Evolutionary conservation across 2,329 filamentous ascomycete species (phyloP).

Genomic region (Dactylella cylindrospora): DNA sequence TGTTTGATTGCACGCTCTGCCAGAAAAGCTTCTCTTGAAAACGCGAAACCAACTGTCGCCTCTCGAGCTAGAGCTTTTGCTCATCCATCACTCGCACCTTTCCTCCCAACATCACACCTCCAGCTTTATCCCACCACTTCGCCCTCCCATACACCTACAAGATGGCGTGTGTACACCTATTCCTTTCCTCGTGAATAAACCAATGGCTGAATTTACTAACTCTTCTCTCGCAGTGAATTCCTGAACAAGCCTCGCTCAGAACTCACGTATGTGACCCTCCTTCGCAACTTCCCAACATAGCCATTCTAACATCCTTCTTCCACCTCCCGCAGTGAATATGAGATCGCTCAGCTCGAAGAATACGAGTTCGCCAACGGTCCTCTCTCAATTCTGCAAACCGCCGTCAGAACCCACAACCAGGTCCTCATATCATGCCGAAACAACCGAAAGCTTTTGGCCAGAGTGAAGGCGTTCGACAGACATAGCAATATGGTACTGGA

Average conservation of each 20-base stretch:
- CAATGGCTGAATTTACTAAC: constrained; percentile 7
- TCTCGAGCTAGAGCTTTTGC: too few species aligned
- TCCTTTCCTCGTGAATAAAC: neutral
- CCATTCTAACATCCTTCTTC: constrained; percentile 44
- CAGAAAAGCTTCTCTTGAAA: constrained; percentile 41
- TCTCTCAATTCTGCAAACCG: constrained; percentile 92
- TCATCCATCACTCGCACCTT: constrained; percentile 5
- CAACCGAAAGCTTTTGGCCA: constrained; percentile 95
- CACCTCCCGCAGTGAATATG: constrained; percentile 70
- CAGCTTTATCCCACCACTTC: neutral
- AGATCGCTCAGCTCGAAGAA: constrained; percentile 72
- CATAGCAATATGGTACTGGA: constrained; percentile 99
- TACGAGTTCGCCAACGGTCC: constrained; percentile 78
- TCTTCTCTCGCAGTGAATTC: constrained; percentile 66
- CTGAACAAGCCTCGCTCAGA: constrained; percentile 84
- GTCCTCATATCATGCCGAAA: constrained; percentile 97
- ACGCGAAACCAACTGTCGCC: too few species aligned
- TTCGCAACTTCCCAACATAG: constrained; percentile 10
- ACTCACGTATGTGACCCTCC: constrained; percentile 70
- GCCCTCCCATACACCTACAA: constrained; percentile 2
- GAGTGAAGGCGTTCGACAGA: constrained; percentile 96
- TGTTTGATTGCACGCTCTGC: constrained; percentile 28
- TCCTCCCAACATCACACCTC: neutral
- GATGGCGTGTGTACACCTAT: constrained; percentile 35
- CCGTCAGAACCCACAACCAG: constrained; percentile 89